Evolutionary conservation across 768 basidiomycete species (phyloP).

Genomic region (Crepidotus variabilis): DNA sequence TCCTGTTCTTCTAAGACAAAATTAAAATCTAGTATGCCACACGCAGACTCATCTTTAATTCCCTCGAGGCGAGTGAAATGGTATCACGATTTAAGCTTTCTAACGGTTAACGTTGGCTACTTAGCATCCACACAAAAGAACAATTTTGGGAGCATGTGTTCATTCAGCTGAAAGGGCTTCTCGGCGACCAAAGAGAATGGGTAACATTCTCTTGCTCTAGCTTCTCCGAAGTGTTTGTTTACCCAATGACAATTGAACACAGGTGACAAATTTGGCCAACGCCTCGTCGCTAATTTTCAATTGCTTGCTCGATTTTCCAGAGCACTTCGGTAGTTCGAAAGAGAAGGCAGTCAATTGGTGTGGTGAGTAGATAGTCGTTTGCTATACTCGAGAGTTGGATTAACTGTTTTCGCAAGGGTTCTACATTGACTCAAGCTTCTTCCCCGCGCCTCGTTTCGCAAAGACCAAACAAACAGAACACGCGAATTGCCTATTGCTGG

Average conservation of each 20-base stretch:
- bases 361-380: constrained; percentile 49
- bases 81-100: not conserved
- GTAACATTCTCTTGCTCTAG: constrained; percentile 31
- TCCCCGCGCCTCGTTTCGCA: constrained; percentile 42
- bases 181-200: constrained; percentile 75
- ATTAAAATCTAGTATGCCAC: constrained; percentile 54
- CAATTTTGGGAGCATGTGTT: constrained; percentile 82
- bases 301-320: constrained; percentile 63
- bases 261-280: constrained; percentile 89
- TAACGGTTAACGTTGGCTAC: constrained; percentile 4
- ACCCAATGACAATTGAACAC: not conserved
- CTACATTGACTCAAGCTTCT: constrained; percentile 68
- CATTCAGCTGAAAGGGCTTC: constrained; percentile 53
- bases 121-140: constrained; percentile 61
- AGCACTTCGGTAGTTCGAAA: constrained; percentile 57
- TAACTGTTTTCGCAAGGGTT: constrained; percentile 54
- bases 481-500: constrained; percentile 52
- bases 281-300: constrained; percentile 79
- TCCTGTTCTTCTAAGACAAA: constrained; percentile 5
- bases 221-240: constrained; percentile 10
- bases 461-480: constrained; percentile 9
- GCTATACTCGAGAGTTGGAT: no score
- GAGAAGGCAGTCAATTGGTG: constrained; percentile 87
- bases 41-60: constrained; percentile 76
- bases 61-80: constrained; percentile 42